phyloP scores from a whole-genome alignment of 768 basidiomycete genomes.

The Suillus alpinus region DNA sequence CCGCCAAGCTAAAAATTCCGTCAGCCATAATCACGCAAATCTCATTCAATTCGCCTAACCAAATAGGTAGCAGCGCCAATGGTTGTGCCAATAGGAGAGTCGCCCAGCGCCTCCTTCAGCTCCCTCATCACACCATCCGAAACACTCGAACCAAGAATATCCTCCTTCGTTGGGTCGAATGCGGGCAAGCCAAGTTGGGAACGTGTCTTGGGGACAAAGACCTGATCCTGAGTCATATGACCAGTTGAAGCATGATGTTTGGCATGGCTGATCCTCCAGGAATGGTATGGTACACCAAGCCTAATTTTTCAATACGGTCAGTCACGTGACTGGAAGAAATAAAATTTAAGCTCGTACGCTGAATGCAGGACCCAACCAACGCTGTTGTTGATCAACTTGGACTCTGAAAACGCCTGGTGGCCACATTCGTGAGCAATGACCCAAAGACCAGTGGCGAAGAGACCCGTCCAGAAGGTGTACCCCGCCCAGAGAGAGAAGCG shows the following conservation, averaged over 20 bases:
- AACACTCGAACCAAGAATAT: constrained; percentile 61
- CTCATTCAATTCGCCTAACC: constrained; percentile 34
- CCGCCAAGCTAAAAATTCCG: constrained; percentile 57
- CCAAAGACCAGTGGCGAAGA: constrained; percentile 92
- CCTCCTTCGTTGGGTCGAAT: constrained; percentile 67
- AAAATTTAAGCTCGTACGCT: constrained; percentile 46
- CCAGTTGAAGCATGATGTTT: constrained; percentile 95
- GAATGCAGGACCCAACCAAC: constrained; percentile 95
- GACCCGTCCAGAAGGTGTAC: constrained; percentile 79
- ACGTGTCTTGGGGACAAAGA: constrained; percentile 91
- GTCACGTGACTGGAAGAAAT: constrained; percentile 19
- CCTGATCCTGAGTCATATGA: constrained; percentile 94
- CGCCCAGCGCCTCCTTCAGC: constrained; percentile 83
- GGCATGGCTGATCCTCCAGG: constrained; percentile 92
- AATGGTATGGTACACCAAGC: constrained; percentile 94
- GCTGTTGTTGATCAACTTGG: constrained; percentile 85
- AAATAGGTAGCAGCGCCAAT: constrained; percentile 55
- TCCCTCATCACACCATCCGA: constrained; percentile 66
- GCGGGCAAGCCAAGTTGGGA: constrained; percentile 62
- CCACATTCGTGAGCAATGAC: constrained; percentile 94
- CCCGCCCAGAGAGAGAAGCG: constrained; percentile 72
- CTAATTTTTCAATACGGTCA: constrained; percentile 36
- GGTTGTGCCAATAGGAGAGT: constrained; percentile 78
- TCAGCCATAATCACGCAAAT: not conserved
- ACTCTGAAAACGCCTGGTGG: constrained; percentile 94